Percentiles rank a stretch among this genome's conserved stretches.
phyloP scores from a whole-genome alignment of 495 filamentous ascomycete species.

The Cercophora scortea region DNA sequence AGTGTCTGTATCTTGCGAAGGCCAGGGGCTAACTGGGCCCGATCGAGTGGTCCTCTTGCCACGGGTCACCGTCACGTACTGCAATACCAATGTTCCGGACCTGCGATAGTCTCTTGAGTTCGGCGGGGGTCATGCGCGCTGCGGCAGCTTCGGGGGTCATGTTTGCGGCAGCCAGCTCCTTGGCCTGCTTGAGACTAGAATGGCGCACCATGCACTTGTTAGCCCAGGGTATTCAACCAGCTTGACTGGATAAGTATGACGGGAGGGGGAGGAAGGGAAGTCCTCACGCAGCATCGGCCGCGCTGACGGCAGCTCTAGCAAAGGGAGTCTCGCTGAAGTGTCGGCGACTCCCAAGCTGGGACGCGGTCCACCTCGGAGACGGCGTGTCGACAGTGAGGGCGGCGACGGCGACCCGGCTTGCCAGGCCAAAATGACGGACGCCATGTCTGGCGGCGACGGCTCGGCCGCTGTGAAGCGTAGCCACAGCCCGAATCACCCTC shows the following conservation, averaged over 20 bases:
- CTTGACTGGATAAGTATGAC: too few relatives aligned
- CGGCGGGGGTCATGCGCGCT: conserved; percentile 62
- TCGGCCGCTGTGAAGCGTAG: conserved; percentile 33
- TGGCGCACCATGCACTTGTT: background rate
- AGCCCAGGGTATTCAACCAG: background rate
- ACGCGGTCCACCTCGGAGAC: conserved; percentile 8
- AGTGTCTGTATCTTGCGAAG: conserved; percentile 7
- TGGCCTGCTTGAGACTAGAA: conserved; percentile 34
- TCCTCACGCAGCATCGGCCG: conserved; percentile 29
- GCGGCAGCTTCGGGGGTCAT: conserved; percentile 38
- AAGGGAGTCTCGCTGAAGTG: conserved; percentile 20
- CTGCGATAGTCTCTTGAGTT: conserved; percentile 64
- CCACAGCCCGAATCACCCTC: conserved; percentile 36
- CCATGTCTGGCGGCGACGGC: conserved; percentile 23
- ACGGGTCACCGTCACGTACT: conserved; percentile 39
- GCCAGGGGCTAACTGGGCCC: background rate
- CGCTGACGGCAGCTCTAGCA: conserved; percentile 13
- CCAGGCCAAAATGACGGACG: conserved; percentile 23
- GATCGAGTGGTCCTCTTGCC: background rate
- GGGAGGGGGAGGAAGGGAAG: background rate
- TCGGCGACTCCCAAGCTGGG: conserved; percentile 14
- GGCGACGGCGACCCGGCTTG: conserved; percentile 10
- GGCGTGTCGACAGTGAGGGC: conserved; percentile 1
- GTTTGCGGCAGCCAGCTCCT: conserved; percentile 31
- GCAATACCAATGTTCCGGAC: conserved; percentile 98